Evolutionary conservation across 129 eudicot species (phyloP), one percentile per base, ranked within the genome.

Genomic region (Tagetes patula): DNA sequence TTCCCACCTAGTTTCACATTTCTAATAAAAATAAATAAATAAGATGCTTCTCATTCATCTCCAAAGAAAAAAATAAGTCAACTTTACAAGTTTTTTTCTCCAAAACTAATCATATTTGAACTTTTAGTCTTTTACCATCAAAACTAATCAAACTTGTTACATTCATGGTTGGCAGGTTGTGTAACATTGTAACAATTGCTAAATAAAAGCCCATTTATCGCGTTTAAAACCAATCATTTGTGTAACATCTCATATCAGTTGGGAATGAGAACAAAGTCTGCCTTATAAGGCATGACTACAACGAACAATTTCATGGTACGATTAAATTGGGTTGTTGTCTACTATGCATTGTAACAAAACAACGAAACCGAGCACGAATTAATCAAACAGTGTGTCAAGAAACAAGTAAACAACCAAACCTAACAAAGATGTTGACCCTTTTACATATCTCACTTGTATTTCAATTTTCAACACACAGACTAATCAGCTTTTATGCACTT

Each of bases 1-100:
- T 75, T 75, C 84, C 77, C 68, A 83, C 87, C 65, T 75, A 64
- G 43, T 53, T 50, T 32, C 41, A 79, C 67, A 12, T 52, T 49
- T 63, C 32, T 2, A 33, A 43, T 48, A 61, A 32, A 70, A 42
- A 49, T 48, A 33, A 56, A 37, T 27, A 75, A 32, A 1, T 42
- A 64, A 40, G 11, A 48, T 5, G 40, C 2, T 46, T 10, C 47
- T 36, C 39, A 62, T 62, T 14, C 70, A 39, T 73, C 61, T 32
- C 8, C 42, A 33, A 67, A 40, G 45, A 32, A 67, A 40, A 60
- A 5, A 20, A 20, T 20, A 11, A 71, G 72, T 77, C 72, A 77
- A 62, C 76, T 45, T 76, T 56, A 47, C 61, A 64, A 49, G 41
- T 42, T 65, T 65, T 53, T 66, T 53, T 75, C 73, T 43, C 47